Conservation (phyloP, 1,284 basidiomycete genomes). For the Ganoderma lingzhi region DNA sequence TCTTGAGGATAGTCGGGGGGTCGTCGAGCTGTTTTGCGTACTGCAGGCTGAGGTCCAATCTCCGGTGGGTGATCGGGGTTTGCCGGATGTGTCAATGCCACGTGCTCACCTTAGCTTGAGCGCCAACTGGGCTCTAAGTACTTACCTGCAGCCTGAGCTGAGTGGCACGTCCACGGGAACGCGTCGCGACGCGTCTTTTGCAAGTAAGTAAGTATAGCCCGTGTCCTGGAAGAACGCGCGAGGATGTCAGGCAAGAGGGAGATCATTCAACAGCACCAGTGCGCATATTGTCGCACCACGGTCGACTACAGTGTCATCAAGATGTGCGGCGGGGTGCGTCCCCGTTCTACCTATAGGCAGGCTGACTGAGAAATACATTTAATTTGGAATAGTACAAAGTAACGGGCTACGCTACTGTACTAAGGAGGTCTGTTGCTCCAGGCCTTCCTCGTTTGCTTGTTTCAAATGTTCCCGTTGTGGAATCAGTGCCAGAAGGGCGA, state of each 20-base stretch:
- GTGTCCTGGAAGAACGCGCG: not conserved
- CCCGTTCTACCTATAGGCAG: not conserved
- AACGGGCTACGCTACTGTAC: slow-evolving; percentile 30
- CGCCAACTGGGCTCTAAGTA: not conserved
- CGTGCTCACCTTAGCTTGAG: not conserved
- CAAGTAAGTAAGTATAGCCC: not conserved
- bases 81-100: slow-evolving; percentile 12
- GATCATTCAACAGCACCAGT: slow-evolving; percentile 15
- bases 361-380: not conserved
- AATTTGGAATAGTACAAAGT: slow-evolving; percentile 20
- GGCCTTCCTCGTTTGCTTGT: not conserved
- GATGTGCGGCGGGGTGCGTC: slow-evolving; percentile 25
- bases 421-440: slow-evolving; percentile 17
- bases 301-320: slow-evolving; percentile 18
- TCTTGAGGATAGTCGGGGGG: slow-evolving; percentile 42
- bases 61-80: slow-evolving; percentile 16
- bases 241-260: slow-evolving; percentile 13
- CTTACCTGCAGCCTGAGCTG: no score
- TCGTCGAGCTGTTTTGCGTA: slow-evolving; percentile 38
- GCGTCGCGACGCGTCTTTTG: not conserved
- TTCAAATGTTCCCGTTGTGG: not conserved
- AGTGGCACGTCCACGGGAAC: no score
- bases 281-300: slow-evolving; percentile 18
- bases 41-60: slow-evolving; percentile 23
- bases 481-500: slow-evolving; percentile 20